These are phyloP conservation scores for Penicillium chermesinum DNA, from an alignment of 495 filamentous ascomycete genomes.

Conservation along the genomic window DNA sequence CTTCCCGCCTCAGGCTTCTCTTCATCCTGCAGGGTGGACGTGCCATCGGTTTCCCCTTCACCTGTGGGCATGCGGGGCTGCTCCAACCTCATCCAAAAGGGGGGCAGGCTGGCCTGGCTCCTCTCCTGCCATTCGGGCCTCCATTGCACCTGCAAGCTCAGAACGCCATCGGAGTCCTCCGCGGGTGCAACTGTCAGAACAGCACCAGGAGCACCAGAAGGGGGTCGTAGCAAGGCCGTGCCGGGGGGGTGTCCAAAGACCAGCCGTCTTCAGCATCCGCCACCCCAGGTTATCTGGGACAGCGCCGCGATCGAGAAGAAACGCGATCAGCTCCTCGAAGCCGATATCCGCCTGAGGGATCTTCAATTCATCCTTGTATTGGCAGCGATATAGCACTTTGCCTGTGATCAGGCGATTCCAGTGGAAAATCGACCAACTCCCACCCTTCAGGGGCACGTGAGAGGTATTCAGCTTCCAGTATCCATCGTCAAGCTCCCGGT, in stretches of 20 bases:
- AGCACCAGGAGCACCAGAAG: not conserved
- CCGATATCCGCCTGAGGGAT: conserved; percentile 6
- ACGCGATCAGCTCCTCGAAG: conserved; percentile 6
- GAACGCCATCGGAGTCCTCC: not conserved
- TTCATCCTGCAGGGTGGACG: not conserved
- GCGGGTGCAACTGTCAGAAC: not conserved
- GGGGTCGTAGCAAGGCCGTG: not conserved
- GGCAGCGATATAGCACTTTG: conserved; percentile 4
- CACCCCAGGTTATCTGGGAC: conserved; percentile 5
- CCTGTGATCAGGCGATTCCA: conserved; percentile 7
- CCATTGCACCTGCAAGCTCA: not conserved
- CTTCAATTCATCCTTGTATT: conserved; percentile 5
- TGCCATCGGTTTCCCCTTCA: not conserved
- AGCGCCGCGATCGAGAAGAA: conserved; percentile 6
- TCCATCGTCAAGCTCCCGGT: conserved; percentile 2
- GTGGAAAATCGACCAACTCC: conserved; percentile 5
- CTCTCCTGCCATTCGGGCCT: not conserved
- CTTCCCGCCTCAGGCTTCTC: not conserved
- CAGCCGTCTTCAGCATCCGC: conserved; percentile 3
- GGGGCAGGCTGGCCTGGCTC: not conserved
- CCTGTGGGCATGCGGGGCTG: not conserved
- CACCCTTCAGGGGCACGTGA: conserved; percentile 4
- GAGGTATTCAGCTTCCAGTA: conserved; percentile 6
- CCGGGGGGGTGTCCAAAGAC: conserved; percentile 8
- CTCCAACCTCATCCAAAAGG: conserved; percentile 1